phyloP scores from a whole-genome alignment of 345 rosid species.

The Moricandia moricandioides region DNA sequence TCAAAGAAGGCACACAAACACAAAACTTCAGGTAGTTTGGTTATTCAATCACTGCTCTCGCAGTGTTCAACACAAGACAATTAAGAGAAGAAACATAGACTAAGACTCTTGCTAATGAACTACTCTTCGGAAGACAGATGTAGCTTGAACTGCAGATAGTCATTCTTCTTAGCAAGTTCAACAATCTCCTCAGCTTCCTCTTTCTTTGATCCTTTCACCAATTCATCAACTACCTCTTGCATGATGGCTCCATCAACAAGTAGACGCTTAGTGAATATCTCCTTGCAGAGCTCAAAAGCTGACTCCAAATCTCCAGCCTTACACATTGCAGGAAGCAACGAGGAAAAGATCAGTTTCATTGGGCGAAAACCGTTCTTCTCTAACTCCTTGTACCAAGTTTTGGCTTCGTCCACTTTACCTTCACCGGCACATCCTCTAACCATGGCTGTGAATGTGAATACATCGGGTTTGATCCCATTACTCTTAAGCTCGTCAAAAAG shows the following conservation, averaged over 20 bases:
- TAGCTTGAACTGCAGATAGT: background rate
- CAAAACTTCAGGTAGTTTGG: slow-evolving; percentile 9
- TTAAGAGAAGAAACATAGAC: background rate
- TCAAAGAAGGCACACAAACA: background rate
- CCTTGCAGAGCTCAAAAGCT: background rate
- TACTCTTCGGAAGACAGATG: slow-evolving; percentile 21
- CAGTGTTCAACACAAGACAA: slow-evolving; percentile 16
- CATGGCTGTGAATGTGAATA: slow-evolving; percentile 49
- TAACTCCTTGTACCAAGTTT: background rate
- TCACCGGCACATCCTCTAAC: slow-evolving; percentile 50
- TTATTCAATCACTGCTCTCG: slow-evolving; percentile 1
- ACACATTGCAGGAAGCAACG: background rate
- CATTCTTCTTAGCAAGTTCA: background rate
- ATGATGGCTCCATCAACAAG: background rate
- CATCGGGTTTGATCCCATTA: slow-evolving; percentile 44
- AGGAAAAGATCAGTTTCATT: background rate
- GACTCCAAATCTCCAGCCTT: background rate
- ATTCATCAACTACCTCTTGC: background rate
- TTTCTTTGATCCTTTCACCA: background rate
- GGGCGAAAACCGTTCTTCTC: background rate
- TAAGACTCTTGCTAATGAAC: background rate
- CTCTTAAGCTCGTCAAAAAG: slow-evolving; percentile 45
- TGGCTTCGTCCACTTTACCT: slow-evolving; percentile 40
- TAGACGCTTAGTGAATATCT: background rate
- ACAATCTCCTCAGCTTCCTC: background rate